phyloP scores from a whole-genome alignment of 306 rosid genomes.

The Trifolium fragiferum region DNA sequence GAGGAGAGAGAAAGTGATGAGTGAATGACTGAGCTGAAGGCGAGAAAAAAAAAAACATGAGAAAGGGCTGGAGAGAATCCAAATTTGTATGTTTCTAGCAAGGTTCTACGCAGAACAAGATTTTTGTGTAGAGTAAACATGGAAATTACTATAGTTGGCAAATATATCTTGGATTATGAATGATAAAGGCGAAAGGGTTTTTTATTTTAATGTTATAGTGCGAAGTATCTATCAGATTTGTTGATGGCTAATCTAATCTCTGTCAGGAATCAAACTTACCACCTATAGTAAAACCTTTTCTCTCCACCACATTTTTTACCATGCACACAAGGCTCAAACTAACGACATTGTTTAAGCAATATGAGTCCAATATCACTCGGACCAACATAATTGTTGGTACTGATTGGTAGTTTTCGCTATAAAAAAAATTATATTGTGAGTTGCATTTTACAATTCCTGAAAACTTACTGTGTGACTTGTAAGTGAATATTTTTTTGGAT shows the following conservation, averaged over 20 bases:
- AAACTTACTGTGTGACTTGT: not conserved
- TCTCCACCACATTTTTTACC: too few species aligned
- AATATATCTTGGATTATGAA: not conserved
- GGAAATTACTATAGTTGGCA: not conserved
- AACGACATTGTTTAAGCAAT: too few species aligned
- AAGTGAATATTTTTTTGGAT: not conserved
- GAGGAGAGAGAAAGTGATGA: too few species aligned
- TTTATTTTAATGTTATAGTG: not conserved
- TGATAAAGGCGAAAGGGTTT: not conserved
- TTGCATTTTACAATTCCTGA: not conserved
- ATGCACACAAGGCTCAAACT: not conserved
- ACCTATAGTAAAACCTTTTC: too few species aligned
- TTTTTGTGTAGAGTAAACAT: not conserved
- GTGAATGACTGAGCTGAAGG: too few species aligned
- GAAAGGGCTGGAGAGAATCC: too few species aligned
- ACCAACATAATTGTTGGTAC: too few species aligned
- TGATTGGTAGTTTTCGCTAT: too few species aligned
- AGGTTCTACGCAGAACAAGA: slow-evolving; percentile 7
- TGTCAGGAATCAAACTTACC: not conserved
- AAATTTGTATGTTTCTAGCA: too few species aligned
- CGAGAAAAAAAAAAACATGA: too few species aligned
- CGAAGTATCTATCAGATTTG: not conserved
- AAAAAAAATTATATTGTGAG: not conserved
- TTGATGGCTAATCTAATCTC: not conserved
- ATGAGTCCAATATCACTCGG: too few species aligned